Percentiles rank a stretch among this genome's conserved stretches.
phyloP scores from a whole-genome alignment of 805 yeast genomes.

The Kodamaea kaohsiungensis region DNA sequence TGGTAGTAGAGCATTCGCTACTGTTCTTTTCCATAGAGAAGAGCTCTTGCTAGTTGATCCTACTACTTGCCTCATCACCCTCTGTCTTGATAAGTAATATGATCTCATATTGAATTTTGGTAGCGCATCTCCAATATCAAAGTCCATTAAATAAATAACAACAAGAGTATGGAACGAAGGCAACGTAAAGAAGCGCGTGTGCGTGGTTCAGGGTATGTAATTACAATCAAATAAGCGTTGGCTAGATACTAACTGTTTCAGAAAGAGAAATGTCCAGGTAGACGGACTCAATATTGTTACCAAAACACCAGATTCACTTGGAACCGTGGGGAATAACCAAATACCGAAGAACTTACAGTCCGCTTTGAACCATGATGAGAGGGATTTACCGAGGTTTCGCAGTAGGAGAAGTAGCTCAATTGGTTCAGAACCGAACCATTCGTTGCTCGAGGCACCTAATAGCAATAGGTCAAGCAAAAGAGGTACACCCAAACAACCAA shows the following conservation, averaged over 20 bases:
- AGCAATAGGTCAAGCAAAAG: not conserved
- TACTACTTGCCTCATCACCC: too few relatives aligned
- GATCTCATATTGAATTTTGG: not conserved
- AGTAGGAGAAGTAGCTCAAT: constrained; percentile 10
- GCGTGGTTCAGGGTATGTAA: constrained; percentile 46
- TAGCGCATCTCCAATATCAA: not conserved
- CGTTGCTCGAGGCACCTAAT: not conserved
- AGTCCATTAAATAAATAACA: not conserved
- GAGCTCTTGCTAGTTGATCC: too few relatives aligned
- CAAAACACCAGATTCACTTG: not conserved
- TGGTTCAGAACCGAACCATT: not conserved
- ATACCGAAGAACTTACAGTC: constrained; percentile 23
- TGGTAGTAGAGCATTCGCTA: too few relatives aligned
- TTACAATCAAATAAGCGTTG: not conserved
- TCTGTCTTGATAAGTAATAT: too few relatives aligned
- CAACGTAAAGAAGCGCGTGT: constrained; percentile 33
- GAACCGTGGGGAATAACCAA: constrained; percentile 1
- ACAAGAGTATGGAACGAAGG: constrained; percentile 12
- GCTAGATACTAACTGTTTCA: constrained; percentile 16
- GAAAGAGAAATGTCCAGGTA: constrained; percentile 19
- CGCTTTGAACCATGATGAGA: constrained; percentile 24
- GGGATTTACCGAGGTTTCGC: constrained; percentile 19
- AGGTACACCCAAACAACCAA: not conserved
- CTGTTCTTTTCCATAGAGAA: too few relatives aligned
- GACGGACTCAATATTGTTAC: constrained; percentile 18